Percentiles rank a stretch among this genome's conserved stretches.
Evolutionary conservation across 78 protist genomes (phyloP).

Genomic region (Isochrysis galbana): DNA sequence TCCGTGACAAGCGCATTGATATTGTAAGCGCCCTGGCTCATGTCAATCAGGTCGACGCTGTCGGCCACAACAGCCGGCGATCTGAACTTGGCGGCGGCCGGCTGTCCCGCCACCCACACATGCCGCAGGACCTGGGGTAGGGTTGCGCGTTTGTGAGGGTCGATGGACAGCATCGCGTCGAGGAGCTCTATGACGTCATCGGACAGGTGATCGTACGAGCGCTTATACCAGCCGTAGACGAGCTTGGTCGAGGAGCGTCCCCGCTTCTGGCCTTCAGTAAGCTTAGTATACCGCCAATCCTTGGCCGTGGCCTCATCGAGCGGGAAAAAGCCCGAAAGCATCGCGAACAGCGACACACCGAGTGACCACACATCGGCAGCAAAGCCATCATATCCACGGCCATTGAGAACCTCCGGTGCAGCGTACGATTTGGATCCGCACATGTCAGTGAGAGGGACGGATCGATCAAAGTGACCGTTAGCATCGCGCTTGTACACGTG

Average conservation of each 20-base stretch:
- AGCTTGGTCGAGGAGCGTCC: background rate
- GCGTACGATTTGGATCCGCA: slow-evolving; percentile 22
- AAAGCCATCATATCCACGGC: background rate
- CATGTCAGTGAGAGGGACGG: background rate
- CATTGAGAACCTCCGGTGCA: slow-evolving; percentile 12
- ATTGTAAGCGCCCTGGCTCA: background rate
- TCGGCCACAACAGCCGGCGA: background rate
- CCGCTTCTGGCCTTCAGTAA: background rate
- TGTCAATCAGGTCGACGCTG: background rate
- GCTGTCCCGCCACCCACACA: background rate
- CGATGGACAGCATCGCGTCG: background rate
- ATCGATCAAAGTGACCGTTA: background rate
- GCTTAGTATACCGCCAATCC: background rate
- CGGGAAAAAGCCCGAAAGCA: slow-evolving; percentile 32
- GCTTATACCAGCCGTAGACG: background rate
- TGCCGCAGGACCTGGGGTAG: background rate
- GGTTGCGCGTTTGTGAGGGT: background rate
- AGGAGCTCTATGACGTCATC: background rate
- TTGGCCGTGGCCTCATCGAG: background rate
- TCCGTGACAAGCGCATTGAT: background rate
- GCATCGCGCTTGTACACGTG: background rate
- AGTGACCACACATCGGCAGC: background rate
- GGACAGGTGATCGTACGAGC: background rate
- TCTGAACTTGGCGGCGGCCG: background rate
- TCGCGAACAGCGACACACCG: background rate